Evolutionary conservation across 1,139 yeast genomes (phyloP), one percentile per base, ranked within the genome.

Genomic region (Tardiomyces blankii): DNA sequence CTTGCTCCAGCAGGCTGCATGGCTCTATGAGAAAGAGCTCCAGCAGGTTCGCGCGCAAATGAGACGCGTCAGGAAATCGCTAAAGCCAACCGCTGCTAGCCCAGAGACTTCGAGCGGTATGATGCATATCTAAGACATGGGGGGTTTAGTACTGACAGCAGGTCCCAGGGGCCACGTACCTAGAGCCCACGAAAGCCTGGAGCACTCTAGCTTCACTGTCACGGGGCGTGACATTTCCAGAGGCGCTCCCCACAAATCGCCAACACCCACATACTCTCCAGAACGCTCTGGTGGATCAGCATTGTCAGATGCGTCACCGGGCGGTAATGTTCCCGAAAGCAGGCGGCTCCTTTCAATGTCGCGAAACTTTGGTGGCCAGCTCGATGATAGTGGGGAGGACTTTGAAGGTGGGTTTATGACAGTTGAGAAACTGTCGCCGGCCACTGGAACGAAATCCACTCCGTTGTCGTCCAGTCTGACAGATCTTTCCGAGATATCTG

Each of bases 21-120:
- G 75, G 74, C 59, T 71, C 3, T 71, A 71, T 47, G 74, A 71
- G 49, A 63, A 62, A 45, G 75, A 71, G 52, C 57, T 71, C 41
- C 67, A 68, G 42, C 66, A 66, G 42, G 61, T 71, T 16, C 57
- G 68, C 21, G 63, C 56, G 3, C 64, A 64, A 32, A 69, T 71
- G 68, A 49, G 52, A 21, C 61, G 58, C 38, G 57, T 54, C 38
- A 54, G 49, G 23, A 46, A 14, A 23, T 35, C 32, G 43, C 43
- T 42, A 39, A 30, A 25, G n/a, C 30, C 18, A 7, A n/a, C 14
- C 14, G 12, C 9, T 41, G 18, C 14, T 5, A 13, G 21, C 18
- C 27, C 38, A 5, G 25, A 30, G 27, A 3, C 14, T 18, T 14
- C 14, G 9, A 8, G 30, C 12, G 27, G 13, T 5, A 21, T 12